Base-by-base conservation (phyloP, 768 basidiomycete genomes). In the Solioccasus polychromus region DNA sequence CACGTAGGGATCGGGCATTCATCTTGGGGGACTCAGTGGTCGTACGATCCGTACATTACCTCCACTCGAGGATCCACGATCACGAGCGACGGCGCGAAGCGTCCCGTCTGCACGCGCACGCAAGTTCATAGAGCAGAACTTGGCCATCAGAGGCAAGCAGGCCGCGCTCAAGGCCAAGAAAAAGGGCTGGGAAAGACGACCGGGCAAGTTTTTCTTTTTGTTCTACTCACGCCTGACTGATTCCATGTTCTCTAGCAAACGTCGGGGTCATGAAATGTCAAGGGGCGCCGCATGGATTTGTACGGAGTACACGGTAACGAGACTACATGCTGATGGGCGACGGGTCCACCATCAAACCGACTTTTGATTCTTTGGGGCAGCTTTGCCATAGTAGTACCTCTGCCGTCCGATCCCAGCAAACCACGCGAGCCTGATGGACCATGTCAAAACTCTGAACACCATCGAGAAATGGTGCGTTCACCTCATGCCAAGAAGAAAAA, bases 401-500 rank as follows among this genome's bases (percentile, higher is more conserved):
- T 68, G 69, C 44, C 79, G 70, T 28, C 73, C 72, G 19, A 81
- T 63, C 14, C 77, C 79, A 30, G 68, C 45, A 54, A 80, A 79
- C 81, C 81, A 82, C 12, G 78, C 71, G 25, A 75, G 50, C 52
- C 80, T 82, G 56, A 35, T 4, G 14, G 32, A 30, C n/a, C 22
- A 20, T 32, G 36, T 58, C 19, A 48, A 31, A n/a, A 42, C 23
- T 32, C 15, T 24, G 35, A 34, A 45, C 37, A 53, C 35, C 8
- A 34, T 22, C 11, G 11, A 44, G 25, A 35, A 38, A 36, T 18
- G 40, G 17, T 10, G 39, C 11, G 2, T 45, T 50, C 58, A 85
- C 85, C 86, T 76, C 52, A 73, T 72, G 31, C 69, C 38, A 42
- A 83, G 72, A 29, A 90, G 69, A 20, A 81, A 64, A 24, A 82